Base-by-base conservation (phyloP, 179 eudicot genomes). In the Actinidia arguta region DNA sequence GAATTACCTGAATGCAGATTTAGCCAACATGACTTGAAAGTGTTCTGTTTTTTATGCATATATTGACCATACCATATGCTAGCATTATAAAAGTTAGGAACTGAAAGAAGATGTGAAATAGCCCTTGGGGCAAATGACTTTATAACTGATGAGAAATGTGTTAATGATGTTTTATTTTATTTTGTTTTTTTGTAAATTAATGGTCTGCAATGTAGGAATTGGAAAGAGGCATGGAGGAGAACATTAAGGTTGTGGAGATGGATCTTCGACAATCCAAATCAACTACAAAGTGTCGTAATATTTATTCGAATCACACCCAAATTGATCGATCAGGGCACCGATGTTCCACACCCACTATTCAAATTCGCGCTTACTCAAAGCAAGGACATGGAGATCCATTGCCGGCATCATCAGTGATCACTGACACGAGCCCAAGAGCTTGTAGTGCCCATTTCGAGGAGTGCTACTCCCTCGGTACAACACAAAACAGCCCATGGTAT, bases 171-270 rank as follows among this genome's bases (percentile, higher is more conserved):
- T n/a, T n/a, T n/a, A n/a, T n/a, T 50, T 50, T 7, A 50, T 50
- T 50, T 50, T 50, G 52, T 50, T 7, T 50, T 50, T 11, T 50
- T 11, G 10, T 11, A 50, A 50, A 6, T 50, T 7, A 50, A 63
- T 25, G 39, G 69, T 63, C 24, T 5, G 69, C 64, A 31, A 62
- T 82, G 84, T 85, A 93, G 98, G 96, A 94, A 31, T 82, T 81
- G 25, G 91, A 90, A 12, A 80, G 81, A 67, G 86, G 79, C 20
- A 85, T 89, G 90, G 97, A 96, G 62, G 98, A 96, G 82, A 92
- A 93, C 83, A 90, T 95, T 59, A 96, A 95, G 84, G 93, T 92
- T 63, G 99, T 96, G 67, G 99, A 96, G 78, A 92, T 96, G 98
- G 99, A 96, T 79, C 77, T 80, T 1, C 97, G 96, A 6, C 92